Evolutionary conservation across 129 eudicot species (phyloP), one percentile per base, ranked within the genome.

Genomic region (Heracleum sosnowskyi): DNA sequence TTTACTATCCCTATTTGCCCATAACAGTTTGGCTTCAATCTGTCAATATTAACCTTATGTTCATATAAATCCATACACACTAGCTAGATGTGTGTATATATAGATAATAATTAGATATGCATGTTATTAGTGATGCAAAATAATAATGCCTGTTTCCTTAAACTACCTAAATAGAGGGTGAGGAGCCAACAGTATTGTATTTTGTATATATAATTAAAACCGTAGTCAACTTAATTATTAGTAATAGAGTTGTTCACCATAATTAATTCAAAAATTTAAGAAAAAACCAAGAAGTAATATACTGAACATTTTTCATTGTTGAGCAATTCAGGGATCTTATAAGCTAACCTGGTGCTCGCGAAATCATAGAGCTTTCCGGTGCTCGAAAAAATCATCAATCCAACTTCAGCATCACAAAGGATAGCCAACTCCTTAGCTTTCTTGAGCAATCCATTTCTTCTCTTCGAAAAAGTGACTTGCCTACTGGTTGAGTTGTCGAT

Each of bases 391-490:
- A 92, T 77, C 63, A 92, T 70, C 78, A 90, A 83, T 60, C 97
- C 96, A 29, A 92, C 93, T 79, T 92, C 87, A 55, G 96, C 91
- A 82, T 92, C 97, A 53, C 97, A 92, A 79, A 92, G 90, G 17
- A 92, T 87, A 39, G 96, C 77, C 66, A 92, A 78, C 86, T 92
- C 97, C 82, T 87, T 88, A 24, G 97, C 97, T 80, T 92, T 92
- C 90, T 92, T 92, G 31, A 92, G 84, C 85, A 92, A 75, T 73
- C 97, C 97, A 70, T 74, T 90, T 75, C 97, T 92, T 76, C 97
- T 83, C 87, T 92, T 92, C 29, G 97, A 92, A 82, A 92, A 92
- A 45, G 97, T 92, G n/a, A 92, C 97, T 83, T 92, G 97, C 70
- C 97, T 78, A 68, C 90, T 89, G 2, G 93, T 83, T 1, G 89